phyloP scores from a whole-genome alignment of 306 rosid genomes.

The Aeschynomene evenia region DNA sequence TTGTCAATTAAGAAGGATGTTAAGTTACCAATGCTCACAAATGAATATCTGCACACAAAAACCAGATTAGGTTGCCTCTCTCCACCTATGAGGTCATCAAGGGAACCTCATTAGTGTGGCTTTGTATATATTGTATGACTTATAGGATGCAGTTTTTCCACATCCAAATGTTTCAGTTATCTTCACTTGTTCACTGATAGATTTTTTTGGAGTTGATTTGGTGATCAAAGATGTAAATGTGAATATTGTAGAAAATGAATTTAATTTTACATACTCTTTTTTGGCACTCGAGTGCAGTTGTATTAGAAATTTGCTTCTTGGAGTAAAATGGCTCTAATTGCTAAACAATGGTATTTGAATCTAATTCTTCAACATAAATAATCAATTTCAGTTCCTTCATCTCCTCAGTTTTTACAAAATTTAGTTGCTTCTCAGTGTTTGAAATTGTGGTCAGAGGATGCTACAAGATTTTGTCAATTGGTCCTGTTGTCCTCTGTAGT shows the following conservation, averaged over 20 bases:
- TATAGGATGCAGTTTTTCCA: slow-evolving; percentile 39
- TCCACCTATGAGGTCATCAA: slow-evolving; percentile 22
- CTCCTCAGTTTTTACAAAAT: neutral
- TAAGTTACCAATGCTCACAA: slow-evolving; percentile 19
- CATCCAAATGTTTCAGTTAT: slow-evolving; percentile 24
- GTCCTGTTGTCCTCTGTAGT: slow-evolving; percentile 70
- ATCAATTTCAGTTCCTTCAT: slow-evolving; percentile 24
- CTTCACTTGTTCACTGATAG: slow-evolving; percentile 23
- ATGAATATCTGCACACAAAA: slow-evolving; percentile 2
- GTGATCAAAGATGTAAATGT: slow-evolving; percentile 43
- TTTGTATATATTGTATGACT: slow-evolving; percentile 46
- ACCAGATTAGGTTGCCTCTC: slow-evolving; percentile 13
- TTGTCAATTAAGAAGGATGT: slow-evolving; percentile 16
- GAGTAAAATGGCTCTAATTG: neutral
- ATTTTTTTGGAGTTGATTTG: slow-evolving; percentile 21
- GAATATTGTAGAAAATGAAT: slow-evolving; percentile 34
- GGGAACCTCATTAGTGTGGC: slow-evolving; percentile 2
- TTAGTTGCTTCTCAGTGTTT: slow-evolving; percentile 41
- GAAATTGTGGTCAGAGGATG: slow-evolving; percentile 73
- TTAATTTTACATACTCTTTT: slow-evolving; percentile 25
- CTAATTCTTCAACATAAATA: slow-evolving; percentile 12
- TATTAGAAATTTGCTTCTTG: slow-evolving; percentile 8
- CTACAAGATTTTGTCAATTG: slow-evolving; percentile 69
- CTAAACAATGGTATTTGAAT: slow-evolving; percentile 23
- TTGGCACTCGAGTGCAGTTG: neutral